Evolutionary conservation across 768 basidiomycete genomes (phyloP).

Genomic region (Astraeus odoratus): DNA sequence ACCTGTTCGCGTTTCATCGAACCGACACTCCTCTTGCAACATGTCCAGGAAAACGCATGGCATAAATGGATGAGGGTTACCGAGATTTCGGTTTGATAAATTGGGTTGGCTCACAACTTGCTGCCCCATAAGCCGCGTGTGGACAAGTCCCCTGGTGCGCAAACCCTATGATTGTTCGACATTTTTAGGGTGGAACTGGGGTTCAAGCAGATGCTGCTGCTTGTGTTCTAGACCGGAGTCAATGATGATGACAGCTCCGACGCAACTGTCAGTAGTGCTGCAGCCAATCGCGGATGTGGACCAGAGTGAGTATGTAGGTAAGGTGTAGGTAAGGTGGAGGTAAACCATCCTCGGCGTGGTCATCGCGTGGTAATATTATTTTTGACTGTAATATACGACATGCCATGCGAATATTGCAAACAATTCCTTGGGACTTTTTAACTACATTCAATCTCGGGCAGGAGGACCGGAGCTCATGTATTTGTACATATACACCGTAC

Average conservation of each 20-base stretch:
- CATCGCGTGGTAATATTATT: neutral
- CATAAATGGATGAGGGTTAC: slow-evolving; percentile 16
- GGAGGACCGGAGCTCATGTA: too few relatives aligned
- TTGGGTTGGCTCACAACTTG: slow-evolving; percentile 15
- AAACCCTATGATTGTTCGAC: slow-evolving; percentile 8
- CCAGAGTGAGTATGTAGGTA: neutral
- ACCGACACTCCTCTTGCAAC: slow-evolving; percentile 12
- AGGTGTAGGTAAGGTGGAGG: neutral
- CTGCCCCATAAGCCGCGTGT: slow-evolving; percentile 16
- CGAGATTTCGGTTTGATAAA: slow-evolving; percentile 20
- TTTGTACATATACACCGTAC: too few relatives aligned
- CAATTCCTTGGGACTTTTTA: too few relatives aligned
- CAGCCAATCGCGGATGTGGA: neutral
- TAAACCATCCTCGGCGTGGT: neutral
- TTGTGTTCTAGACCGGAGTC: slow-evolving; percentile 19
- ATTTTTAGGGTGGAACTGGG: slow-evolving; percentile 18
- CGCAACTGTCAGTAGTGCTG: slow-evolving; percentile 5
- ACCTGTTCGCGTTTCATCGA: slow-evolving; percentile 10
- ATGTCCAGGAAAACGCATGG: slow-evolving; percentile 20
- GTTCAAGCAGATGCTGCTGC: slow-evolving; percentile 19
- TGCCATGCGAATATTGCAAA: too few relatives aligned
- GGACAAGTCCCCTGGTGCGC: slow-evolving; percentile 15
- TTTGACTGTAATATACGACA: too few relatives aligned
- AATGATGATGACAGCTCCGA: slow-evolving; percentile 1
- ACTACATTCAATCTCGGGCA: too few relatives aligned